Percentiles rank a stretch among this genome's conserved stretches.
Conservation (phyloP, 768 basidiomycete species). For the Auriscalpium microsporum region DNA sequence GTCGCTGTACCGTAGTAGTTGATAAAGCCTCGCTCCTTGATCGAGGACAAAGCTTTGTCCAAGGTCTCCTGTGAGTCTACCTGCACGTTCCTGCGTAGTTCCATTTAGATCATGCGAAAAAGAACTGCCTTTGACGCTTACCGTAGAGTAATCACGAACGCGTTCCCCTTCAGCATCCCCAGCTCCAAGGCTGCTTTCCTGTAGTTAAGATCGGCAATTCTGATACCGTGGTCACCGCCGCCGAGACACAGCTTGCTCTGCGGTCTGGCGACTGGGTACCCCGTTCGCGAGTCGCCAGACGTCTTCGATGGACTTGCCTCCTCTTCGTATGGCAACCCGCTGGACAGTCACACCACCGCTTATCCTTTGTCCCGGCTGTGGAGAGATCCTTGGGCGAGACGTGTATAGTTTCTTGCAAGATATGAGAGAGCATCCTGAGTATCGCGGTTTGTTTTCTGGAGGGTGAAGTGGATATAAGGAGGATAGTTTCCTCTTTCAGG, state of each 20-base stretch:
- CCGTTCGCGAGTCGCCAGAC: conserved; percentile 82
- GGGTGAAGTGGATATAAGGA: conserved; percentile 90
- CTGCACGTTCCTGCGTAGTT: conserved; percentile 64
- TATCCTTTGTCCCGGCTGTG: conserved; percentile 96
- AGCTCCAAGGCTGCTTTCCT: conserved; percentile 76
- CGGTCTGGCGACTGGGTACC: conserved; percentile 45
- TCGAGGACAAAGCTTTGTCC: conserved; percentile 63
- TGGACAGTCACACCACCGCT: conserved; percentile 96
- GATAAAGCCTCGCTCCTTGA: conserved; percentile 86
- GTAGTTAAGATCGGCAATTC: conserved; percentile 85
- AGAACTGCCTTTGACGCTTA: conserved; percentile 26
- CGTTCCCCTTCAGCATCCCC: conserved; percentile 95
- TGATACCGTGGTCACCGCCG: conserved; percentile 87
- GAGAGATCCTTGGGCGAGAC: conserved; percentile 73
- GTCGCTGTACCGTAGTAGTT: conserved; percentile 81
- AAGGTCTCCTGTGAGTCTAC: conserved; percentile 65
- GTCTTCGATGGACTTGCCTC: conserved; percentile 69
- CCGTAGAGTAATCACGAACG: conserved; percentile 92
- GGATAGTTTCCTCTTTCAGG: conserved; percentile 58
- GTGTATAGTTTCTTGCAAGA: conserved; percentile 68
- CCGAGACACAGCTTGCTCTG: conserved; percentile 49
- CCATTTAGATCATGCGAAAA: not conserved
- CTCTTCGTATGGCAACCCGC: conserved; percentile 72
- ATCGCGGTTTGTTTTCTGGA: conserved; percentile 97
- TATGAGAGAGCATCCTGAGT: conserved; percentile 88